These are phyloP conservation scores for Thraustochytrium striatum DNA, from an alignment of 352 stramenopile genomes.

Conservation along the genomic window DNA sequence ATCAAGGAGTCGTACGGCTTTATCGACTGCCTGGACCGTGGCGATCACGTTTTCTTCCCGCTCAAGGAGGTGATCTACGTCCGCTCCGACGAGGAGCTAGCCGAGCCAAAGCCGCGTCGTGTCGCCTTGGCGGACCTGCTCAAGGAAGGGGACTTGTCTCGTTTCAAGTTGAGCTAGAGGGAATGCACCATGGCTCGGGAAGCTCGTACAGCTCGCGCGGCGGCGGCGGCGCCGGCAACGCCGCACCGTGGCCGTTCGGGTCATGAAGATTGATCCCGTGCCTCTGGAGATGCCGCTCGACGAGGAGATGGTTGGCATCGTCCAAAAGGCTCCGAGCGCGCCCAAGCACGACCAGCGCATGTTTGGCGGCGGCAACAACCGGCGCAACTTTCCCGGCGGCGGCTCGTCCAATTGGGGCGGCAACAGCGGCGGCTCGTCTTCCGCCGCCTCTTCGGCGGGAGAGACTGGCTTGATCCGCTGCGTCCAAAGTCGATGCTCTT, in stretches of 20 bases:
- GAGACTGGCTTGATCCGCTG: constrained; percentile 19
- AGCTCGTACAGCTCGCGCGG: neutral
- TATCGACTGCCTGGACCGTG: constrained; percentile 26
- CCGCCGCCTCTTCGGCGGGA: neutral
- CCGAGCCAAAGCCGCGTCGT: neutral
- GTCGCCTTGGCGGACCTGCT: neutral
- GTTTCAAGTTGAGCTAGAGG: neutral
- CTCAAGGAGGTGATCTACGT: constrained; percentile 34
- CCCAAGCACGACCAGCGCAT: neutral
- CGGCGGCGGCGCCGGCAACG: neutral
- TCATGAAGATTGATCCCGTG: constrained; percentile 13
- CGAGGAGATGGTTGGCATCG: constrained; percentile 9
- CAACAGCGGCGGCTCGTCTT: no score
- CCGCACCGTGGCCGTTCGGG: constrained; percentile 20
- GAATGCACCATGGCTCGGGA: neutral
- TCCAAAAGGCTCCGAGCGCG: constrained; percentile 7
- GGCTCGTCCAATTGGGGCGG: no score
- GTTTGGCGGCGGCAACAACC: neutral
- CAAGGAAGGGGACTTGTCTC: neutral
- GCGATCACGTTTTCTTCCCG: constrained; percentile 33
- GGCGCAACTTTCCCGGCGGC: no score
- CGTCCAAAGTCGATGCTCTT: neutral
- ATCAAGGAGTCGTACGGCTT: constrained; percentile 11
- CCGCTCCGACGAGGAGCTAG: neutral
- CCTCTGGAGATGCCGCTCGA: neutral